Evolutionary conservation across 352 stramenopile species (phyloP), one percentile per base, ranked within the genome.

Genomic region (Phytophthora brassicae): DNA sequence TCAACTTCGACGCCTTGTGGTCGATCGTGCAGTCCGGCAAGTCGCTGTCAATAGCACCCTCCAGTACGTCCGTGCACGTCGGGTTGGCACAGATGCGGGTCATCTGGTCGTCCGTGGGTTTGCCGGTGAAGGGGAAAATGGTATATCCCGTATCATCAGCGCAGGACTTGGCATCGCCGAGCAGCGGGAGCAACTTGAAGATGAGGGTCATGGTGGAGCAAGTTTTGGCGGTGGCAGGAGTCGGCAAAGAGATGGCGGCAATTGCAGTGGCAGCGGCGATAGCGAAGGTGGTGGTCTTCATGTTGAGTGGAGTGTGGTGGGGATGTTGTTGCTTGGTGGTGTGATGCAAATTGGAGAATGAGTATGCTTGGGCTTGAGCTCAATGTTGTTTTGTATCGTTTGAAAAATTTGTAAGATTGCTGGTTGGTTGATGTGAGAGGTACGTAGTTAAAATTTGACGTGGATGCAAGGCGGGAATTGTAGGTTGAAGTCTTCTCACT

Each of bases 1-100:
- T 75, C 50, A 71, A 33, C 16, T 55, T 31, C 2, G 45, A 56
- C n/a, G 47, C 56, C 28, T 73, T 56, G 48, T 67, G 63, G 44
- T 69, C 68, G 66, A 78, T 60, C 28, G 62, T 66, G 35, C 66
- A 79, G 52, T 73, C 67, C 7, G 66, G 63, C n/a, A 74, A 50
- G 42, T 73, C 49, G 22, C 48, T 67, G 24, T 62, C 56, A 13
- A 62, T 59, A 51, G 42, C 46, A 44, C 56, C 54, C 33, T 61
- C 45, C 17, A 76, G 41, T 31, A 79, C 58, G 12, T 47, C 54
- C 3, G 52, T 56, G 44, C 67, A 79, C 14, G 71, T 66, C 9
- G 59, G 44, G 57, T 66, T 77, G 24, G 47, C 53, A 24, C 66
- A 75, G 35, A 75, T 70, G 11, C 48, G 50, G 6, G 26, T 28